These are phyloP conservation scores for Caulochytrium protostelioides DNA, from an alignment of 371 early-diverging fungal genomes.

Conservation along the genomic window DNA sequence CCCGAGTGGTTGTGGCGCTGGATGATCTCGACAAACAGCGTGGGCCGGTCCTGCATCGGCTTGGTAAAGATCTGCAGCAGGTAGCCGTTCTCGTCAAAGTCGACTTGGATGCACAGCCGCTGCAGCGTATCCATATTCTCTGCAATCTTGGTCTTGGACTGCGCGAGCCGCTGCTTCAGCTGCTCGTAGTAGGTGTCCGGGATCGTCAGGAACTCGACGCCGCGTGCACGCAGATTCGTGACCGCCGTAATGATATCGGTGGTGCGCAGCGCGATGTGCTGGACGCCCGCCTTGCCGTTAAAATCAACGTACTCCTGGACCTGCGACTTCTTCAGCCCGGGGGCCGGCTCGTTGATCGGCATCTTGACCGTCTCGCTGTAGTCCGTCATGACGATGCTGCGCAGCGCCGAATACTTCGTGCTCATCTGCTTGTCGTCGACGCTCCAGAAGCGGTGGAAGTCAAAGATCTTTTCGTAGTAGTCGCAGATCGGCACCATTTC, in stretches of 20 bases:
- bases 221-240: conserved; percentile 52
- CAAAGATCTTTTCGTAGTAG: conserved; percentile 52
- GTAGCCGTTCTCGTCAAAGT: conserved; percentile 90
- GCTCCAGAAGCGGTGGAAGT: conserved; percentile 95
- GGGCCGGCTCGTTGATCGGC: conserved; percentile 95
- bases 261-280: conserved; percentile 87
- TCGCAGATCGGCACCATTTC: conserved; percentile 72
- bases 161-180: conserved; percentile 41
- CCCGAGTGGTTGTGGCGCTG: conserved; percentile 79
- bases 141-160: conserved; percentile 41
- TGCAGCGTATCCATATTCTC: conserved; percentile 66
- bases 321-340: conserved; percentile 79
- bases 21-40: conserved; percentile 86
- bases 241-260: conserved; percentile 67
- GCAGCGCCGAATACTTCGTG: conserved; percentile 81
- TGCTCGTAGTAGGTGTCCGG: conserved; percentile 80
- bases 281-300: conserved; percentile 55
- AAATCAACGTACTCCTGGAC: conserved; percentile 93
- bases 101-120: conserved; percentile 70
- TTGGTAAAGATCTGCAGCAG: conserved; percentile 59
- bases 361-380: conserved; percentile 77
- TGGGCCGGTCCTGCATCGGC: conserved; percentile 87
- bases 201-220: conserved; percentile 70
- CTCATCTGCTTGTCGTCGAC: conserved; percentile 91
- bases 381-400: conserved; percentile 91